Conservation (phyloP, 129 eudicot species). For the Helichrysum umbraculigerum region DNA sequence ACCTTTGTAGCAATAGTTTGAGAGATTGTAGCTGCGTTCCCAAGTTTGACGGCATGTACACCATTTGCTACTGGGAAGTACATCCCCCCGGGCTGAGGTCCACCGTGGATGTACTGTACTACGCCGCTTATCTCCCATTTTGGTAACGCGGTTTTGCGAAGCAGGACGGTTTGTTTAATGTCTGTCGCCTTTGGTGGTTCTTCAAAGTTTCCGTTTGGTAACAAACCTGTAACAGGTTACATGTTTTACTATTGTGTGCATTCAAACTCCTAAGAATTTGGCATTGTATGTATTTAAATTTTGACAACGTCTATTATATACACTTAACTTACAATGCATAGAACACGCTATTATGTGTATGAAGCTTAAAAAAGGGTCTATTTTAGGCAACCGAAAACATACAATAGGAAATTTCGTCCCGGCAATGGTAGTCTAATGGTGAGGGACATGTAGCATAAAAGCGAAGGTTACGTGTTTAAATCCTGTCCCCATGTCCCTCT, state of each 20-base stretch:
- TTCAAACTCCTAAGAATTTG: too few relatives aligned
- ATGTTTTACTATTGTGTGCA: too few relatives aligned
- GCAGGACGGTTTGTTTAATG: constrained; percentile 52
- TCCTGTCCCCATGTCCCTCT: too few relatives aligned
- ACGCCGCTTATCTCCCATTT: constrained; percentile 78
- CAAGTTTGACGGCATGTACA: constrained; percentile 79
- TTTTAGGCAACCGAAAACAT: too few relatives aligned
- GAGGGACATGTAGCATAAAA: too few relatives aligned
- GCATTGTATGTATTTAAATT: too few relatives aligned
- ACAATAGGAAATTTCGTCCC: neutral
- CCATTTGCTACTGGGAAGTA: constrained; percentile 74
- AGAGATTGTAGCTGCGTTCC: constrained; percentile 78
- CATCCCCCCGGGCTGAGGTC: constrained; percentile 92
- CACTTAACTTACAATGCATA: too few relatives aligned
- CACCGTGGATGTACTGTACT: constrained; percentile 83
- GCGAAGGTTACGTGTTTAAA: too few relatives aligned
- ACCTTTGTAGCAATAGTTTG: constrained; percentile 58
- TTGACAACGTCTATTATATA: too few relatives aligned
- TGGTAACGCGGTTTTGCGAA: constrained; percentile 56
- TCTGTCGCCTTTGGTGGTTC: constrained; percentile 55
- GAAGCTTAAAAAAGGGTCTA: too few relatives aligned
- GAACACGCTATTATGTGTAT: too few relatives aligned
- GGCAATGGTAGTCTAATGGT: too few relatives aligned
- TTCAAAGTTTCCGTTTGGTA: constrained; percentile 89
- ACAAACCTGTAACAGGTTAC: constrained; percentile 43